These are phyloP conservation scores for Schwanniomyces yamadae DNA, from an alignment of 805 yeast species.

Conservation along the genomic window DNA sequence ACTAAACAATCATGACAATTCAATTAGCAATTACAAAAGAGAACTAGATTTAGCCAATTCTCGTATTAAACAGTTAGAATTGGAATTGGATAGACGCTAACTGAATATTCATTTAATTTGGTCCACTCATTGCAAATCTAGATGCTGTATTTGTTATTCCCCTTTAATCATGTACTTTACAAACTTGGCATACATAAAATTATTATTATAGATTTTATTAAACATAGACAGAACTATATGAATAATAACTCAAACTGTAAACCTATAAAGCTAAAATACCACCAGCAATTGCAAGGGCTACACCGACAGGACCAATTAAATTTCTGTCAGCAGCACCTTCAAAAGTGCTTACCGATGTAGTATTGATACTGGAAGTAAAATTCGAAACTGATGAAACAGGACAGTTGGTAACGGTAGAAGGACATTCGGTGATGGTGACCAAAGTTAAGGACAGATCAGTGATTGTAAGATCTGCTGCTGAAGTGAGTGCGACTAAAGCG, in stretches of 20 bases:
- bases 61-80: slow-evolving; percentile 19
- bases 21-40: slow-evolving; percentile 17
- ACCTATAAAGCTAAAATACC: slow-evolving; percentile 11
- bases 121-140: no score
- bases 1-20: slow-evolving; percentile 10
- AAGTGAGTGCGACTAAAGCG: not conserved
- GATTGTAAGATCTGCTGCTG: not conserved
- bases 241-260: not conserved
- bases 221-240: slow-evolving; percentile 22
- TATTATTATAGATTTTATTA: no score
- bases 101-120: no score
- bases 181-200: no score
- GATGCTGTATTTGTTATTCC: no score
- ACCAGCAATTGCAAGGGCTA: slow-evolving; percentile 11
- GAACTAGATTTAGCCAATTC: slow-evolving; percentile 25
- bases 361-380: not conserved
- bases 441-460: slow-evolving; percentile 4
- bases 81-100: not conserved
- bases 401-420: slow-evolving; percentile 1
- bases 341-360: slow-evolving; percentile 9
- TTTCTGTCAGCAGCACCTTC: slow-evolving; percentile 8
- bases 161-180: no score
- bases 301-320: slow-evolving; percentile 10
- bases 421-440: slow-evolving; percentile 5
- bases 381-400: not conserved